Evolutionary conservation across 495 filamentous ascomycete species (phyloP).

Genomic region (Parachaetomium inaequale): DNA sequence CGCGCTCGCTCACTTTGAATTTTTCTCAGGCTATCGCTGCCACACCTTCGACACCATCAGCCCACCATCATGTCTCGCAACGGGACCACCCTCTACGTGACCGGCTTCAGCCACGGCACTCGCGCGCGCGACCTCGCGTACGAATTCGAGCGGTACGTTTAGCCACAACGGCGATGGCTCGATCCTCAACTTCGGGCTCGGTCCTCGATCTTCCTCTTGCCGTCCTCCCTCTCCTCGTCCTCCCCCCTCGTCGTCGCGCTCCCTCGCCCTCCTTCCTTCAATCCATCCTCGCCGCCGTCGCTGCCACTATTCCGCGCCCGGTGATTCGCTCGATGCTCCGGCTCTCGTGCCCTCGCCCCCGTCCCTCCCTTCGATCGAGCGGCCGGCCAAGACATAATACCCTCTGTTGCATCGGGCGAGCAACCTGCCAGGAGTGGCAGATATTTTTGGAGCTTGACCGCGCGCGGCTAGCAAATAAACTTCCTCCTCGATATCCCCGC

Average conservation of each 20-base stretch:
- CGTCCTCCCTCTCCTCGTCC: constrained; percentile 34
- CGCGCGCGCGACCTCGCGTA: constrained; percentile 99
- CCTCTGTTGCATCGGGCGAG: constrained; percentile 37
- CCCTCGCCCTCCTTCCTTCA: constrained; percentile 28
- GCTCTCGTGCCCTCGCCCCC: constrained; percentile 37
- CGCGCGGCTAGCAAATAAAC: constrained; percentile 26
- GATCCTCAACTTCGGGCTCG: constrained; percentile 44
- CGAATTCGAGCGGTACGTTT: constrained; percentile 93
- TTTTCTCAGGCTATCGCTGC: constrained; percentile 19
- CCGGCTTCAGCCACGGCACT: constrained; percentile 97
- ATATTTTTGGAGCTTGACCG: constrained; percentile 27
- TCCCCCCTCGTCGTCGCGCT: constrained; percentile 42
- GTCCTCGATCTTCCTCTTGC: constrained; percentile 34
- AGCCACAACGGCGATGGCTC: constrained; percentile 40
- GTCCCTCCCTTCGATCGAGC: constrained; percentile 50
- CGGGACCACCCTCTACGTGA: constrained; percentile 92
- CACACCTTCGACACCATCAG: constrained; percentile 2
- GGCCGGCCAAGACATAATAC: constrained; percentile 46
- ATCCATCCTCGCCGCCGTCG: constrained; percentile 29
- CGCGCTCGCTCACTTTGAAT: constrained; percentile 7
- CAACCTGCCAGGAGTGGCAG: constrained; percentile 35
- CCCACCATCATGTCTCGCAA: constrained; percentile 75
- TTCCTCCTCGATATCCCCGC: constrained; percentile 16
- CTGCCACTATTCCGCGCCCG: constrained; percentile 22
- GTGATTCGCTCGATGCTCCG: constrained; percentile 28